phyloP scores from a whole-genome alignment of 2,329 filamentous ascomycete genomes.

The Endothia cerciana region DNA sequence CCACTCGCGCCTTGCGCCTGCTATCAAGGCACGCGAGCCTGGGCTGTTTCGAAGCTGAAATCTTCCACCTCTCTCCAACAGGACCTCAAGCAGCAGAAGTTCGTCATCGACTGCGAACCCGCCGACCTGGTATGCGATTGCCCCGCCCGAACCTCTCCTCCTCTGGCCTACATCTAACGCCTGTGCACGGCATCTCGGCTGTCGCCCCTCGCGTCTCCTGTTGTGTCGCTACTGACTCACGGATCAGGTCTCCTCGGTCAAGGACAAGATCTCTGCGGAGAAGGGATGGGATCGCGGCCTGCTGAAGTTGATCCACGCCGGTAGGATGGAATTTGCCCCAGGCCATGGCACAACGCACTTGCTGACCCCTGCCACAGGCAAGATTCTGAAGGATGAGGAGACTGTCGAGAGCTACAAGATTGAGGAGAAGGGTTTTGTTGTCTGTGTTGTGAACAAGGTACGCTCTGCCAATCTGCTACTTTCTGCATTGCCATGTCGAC shows the following conservation, averaged over 20 bases:
- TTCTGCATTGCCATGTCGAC: constrained; percentile 23
- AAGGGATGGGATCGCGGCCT: constrained; percentile 91
- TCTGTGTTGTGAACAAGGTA: constrained; percentile 98
- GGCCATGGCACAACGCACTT: constrained; percentile 8
- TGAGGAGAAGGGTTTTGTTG: constrained; percentile 98
- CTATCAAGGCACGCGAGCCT: constrained; percentile 11
- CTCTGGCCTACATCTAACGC: neutral
- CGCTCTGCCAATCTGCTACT: constrained; percentile 30
- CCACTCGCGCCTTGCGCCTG: neutral
- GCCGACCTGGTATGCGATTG: constrained; percentile 77
- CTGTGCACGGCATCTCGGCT: neutral
- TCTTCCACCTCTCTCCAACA: constrained; percentile 43
- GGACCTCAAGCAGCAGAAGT: constrained; percentile 99
- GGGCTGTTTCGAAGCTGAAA: constrained; percentile 28
- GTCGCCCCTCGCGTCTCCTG: neutral
- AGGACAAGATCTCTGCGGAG: constrained; percentile 88
- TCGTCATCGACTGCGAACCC: constrained; percentile 92
- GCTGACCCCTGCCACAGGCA: constrained; percentile 64
- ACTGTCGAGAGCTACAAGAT: constrained; percentile 97
- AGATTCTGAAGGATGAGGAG: constrained; percentile 97
- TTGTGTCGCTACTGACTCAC: constrained; percentile 32
- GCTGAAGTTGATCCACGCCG: constrained; percentile 98
- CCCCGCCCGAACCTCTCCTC: constrained; percentile 32
- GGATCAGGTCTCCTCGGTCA: constrained; percentile 79
- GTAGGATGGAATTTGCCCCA: constrained; percentile 54